These are phyloP conservation scores for Bipolaris oryzae DNA, from an alignment of 2,329 filamentous ascomycete genomes.

Conservation along the genomic window DNA sequence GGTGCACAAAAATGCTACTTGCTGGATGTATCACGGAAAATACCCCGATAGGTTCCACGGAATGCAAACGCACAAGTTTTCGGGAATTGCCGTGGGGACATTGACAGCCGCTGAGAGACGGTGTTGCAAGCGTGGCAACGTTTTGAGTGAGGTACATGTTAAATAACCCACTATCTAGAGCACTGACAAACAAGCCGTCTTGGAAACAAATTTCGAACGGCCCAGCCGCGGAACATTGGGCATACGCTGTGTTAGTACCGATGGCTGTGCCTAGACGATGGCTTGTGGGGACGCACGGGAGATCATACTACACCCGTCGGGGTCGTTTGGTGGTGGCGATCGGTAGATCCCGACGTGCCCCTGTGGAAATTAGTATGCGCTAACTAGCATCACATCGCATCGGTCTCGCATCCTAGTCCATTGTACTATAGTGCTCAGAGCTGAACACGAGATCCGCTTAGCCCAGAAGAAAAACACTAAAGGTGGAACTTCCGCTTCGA, in stretches of 20 bases:
- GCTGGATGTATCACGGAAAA: neutral
- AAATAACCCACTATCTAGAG: neutral
- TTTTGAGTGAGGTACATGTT: neutral
- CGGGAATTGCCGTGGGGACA: neutral
- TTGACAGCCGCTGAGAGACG: neutral
- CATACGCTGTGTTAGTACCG: neutral
- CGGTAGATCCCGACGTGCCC: neutral
- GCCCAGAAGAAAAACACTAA: neutral
- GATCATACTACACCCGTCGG: neutral
- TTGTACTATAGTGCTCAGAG: neutral
- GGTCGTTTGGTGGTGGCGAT: neutral
- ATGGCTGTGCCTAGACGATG: neutral
- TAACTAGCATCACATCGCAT: neutral
- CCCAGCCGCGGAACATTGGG: neutral
- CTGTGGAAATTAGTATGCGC: neutral
- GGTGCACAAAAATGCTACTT: neutral
- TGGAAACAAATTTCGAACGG: neutral
- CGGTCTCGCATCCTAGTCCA: neutral
- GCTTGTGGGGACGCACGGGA: neutral
- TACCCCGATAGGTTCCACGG: neutral
- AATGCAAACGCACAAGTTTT: neutral
- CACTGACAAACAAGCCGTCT: neutral
- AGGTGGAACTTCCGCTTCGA: neutral
- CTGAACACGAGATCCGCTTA: neutral
- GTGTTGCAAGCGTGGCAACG: neutral